Conservation (phyloP, 2,329 filamentous ascomycete species). For the Penicillium sp. region DNA sequence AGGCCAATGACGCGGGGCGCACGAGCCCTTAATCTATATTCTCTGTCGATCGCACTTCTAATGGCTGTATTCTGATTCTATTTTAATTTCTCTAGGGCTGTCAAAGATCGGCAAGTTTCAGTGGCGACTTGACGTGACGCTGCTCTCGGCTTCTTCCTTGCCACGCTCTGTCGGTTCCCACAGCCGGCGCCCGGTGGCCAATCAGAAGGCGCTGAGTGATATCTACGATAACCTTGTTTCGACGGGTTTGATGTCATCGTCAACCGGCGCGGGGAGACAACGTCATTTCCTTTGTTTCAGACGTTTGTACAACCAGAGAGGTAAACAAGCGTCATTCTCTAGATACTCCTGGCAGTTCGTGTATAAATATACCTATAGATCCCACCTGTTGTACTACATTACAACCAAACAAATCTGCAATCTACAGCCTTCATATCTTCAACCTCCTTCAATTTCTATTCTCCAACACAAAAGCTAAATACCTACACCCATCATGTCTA, state of each 20-base stretch:
- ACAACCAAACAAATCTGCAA: not conserved
- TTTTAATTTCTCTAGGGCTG: not conserved
- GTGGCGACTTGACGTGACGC: not conserved
- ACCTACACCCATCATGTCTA: slow-evolving; percentile 14
- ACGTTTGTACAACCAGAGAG: not conserved
- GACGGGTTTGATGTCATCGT: not conserved
- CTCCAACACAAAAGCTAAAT: not conserved
- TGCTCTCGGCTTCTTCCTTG: not conserved
- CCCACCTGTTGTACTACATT: no score
- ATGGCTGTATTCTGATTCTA: not conserved
- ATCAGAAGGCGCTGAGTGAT: not conserved
- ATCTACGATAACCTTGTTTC: not conserved
- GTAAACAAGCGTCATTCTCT: not conserved
- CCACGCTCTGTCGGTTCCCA: not conserved
- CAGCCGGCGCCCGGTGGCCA: not conserved
- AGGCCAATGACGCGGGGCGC: not conserved
- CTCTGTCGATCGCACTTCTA: not conserved
- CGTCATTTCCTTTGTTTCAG: not conserved
- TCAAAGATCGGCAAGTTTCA: not conserved
- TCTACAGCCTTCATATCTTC: not conserved
- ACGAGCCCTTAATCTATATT: not conserved
- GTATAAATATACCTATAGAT: not conserved
- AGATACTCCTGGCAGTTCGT: not conserved
- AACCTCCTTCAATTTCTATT: not conserved
- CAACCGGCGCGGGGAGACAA: not conserved